Evolutionary conservation across 495 filamentous ascomycete species (phyloP).

Genomic region (Podospora sp.): DNA sequence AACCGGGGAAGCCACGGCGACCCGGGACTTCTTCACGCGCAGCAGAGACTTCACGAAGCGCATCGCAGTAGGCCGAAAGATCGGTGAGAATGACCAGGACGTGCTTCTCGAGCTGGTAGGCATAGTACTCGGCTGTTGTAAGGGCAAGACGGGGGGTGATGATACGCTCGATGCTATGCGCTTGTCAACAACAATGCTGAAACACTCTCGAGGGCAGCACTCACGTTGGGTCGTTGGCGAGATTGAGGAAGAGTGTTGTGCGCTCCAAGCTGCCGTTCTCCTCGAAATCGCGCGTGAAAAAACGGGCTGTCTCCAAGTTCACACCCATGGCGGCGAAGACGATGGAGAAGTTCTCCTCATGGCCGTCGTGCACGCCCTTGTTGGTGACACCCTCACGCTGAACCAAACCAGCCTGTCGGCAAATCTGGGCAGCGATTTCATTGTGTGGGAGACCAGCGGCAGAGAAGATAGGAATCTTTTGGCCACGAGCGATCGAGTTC

Average conservation of each 20-base stretch:
- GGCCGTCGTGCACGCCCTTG: conserved; percentile 94
- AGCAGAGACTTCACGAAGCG: conserved; percentile 95
- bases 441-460: conserved; percentile 98
- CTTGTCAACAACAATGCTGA: conserved; percentile 30
- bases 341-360: conserved; percentile 99
- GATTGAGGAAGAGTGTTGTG: conserved; percentile 95
- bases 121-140: conserved; percentile 99
- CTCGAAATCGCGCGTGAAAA: conserved; percentile 98
- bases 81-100: conserved; percentile 98
- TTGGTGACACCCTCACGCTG: conserved; percentile 72
- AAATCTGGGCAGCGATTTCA: conserved; percentile 98
- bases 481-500: conserved; percentile 99
- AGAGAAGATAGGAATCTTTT: conserved; percentile 99
- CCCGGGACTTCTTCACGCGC: conserved; percentile 99
- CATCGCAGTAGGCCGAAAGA: conserved; percentile 97
- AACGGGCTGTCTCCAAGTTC: conserved; percentile 97
- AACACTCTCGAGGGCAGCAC: conserved; percentile 29
- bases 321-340: conserved; percentile 99
- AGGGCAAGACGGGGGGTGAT: conserved; percentile 98
- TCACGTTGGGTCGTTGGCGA: conserved; percentile 98
- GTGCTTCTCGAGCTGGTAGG: conserved; percentile 99
- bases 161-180: conserved; percentile 90
- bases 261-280: conserved; percentile 99
- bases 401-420: conserved; percentile 91
- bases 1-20: conserved; percentile 99